These are phyloP conservation scores for Aspergillus thermomutatus DNA, from an alignment of 2,329 filamentous ascomycete genomes.

Conservation along the genomic window DNA sequence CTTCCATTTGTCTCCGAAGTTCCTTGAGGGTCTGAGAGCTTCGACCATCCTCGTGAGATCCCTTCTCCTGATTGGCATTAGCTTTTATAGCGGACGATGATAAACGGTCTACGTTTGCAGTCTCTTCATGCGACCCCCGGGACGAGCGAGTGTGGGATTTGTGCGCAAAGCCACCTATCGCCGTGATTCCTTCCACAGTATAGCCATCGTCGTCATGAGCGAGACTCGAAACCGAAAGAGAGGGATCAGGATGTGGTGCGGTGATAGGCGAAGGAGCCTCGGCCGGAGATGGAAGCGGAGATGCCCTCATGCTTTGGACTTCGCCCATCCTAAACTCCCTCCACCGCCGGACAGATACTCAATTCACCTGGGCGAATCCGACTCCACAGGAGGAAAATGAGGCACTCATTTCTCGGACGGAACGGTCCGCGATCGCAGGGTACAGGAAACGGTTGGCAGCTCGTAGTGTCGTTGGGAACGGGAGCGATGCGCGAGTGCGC, in stretches of 20 bases:
- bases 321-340: slow-evolving; percentile 35
- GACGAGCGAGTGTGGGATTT: slow-evolving; percentile 19
- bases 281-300: slow-evolving; percentile 39
- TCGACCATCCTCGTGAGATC: slow-evolving; percentile 27
- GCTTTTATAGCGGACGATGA: slow-evolving; percentile 15
- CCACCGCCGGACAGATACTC: slow-evolving; percentile 30
- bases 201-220: slow-evolving; percentile 16
- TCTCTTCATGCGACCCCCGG: slow-evolving; percentile 17
- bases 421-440: slow-evolving; percentile 17
- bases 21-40: slow-evolving; percentile 39
- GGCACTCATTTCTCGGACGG: slow-evolving; percentile 35
- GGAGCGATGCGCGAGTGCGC: neutral
- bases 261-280: slow-evolving; percentile 32
- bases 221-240: slow-evolving; percentile 21
- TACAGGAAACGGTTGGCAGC: slow-evolving; percentile 1
- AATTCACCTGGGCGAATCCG: slow-evolving; percentile 32
- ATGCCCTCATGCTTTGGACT: slow-evolving; percentile 36
- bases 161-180: slow-evolving; percentile 10
- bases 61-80: slow-evolving; percentile 19
- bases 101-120: slow-evolving; percentile 10
- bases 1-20: slow-evolving; percentile 42
- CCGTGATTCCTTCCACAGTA: slow-evolving; percentile 12
- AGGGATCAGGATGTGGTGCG: slow-evolving; percentile 23
- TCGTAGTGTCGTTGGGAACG: neutral
- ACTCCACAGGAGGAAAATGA: slow-evolving; percentile 26